These are phyloP conservation scores for Psidium friedrichsthalianum DNA, from an alignment of 345 rosid species.

Conservation along the genomic window DNA sequence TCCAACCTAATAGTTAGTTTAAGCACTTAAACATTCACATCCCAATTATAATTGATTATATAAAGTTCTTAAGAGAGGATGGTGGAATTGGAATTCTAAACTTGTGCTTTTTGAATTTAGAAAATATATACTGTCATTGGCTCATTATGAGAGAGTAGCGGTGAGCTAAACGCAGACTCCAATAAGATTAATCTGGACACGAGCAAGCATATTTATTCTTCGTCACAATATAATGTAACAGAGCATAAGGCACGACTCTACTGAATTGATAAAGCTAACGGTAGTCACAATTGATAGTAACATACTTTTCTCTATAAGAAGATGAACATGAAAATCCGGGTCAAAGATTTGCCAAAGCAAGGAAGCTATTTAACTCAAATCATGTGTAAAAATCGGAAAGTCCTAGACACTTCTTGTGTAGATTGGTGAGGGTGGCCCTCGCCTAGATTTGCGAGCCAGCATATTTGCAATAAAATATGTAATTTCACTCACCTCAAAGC, in stretches of 20 bases:
- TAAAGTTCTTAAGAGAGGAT: neutral
- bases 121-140: neutral
- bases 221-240: neutral
- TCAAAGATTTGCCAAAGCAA: neutral
- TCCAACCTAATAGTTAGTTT: too few relatives aligned
- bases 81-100: neutral
- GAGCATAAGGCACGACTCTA: neutral
- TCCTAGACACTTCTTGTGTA: neutral
- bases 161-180: neutral
- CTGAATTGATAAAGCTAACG: neutral
- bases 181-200: neutral
- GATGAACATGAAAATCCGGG: neutral
- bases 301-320: neutral
- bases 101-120: neutral
- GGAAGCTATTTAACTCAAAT: neutral
- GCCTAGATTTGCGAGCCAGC: neutral
- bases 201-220: neutral
- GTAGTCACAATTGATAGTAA: neutral
- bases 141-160: neutral
- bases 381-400: neutral
- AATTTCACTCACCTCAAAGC: neutral
- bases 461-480: neutral
- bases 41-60: neutral
- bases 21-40: too few relatives aligned
- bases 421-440: neutral